Percentiles rank a stretch among this genome's conserved stretches.
phyloP scores from a whole-genome alignment of 371 early-diverging fungal species.

The Circinella umbellata region DNA sequence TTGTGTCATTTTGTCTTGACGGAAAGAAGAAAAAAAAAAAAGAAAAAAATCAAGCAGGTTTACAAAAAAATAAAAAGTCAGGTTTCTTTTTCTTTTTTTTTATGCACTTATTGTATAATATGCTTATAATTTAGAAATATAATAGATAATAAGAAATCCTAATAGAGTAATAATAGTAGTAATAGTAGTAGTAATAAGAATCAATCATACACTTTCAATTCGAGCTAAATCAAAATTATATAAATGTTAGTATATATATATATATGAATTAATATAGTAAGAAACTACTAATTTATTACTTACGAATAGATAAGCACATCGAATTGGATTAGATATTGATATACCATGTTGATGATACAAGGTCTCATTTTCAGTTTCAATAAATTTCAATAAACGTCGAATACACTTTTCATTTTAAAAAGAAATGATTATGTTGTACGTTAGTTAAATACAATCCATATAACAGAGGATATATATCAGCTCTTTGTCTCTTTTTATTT shows the following conservation, averaged over 20 bases:
- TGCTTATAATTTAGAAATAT: no score
- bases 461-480: no score
- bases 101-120: no score
- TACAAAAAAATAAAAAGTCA: background rate
- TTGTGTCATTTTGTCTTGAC: background rate
- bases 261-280: background rate
- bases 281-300: conserved; percentile 13
- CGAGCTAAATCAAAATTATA: background rate
- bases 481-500: no score
- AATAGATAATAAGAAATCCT: no score
- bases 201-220: conserved; percentile 6
- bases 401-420: conserved; percentile 31
- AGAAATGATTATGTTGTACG: background rate
- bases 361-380: conserved; percentile 44
- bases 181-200: background rate
- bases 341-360: conserved; percentile 38
- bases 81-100: background rate
- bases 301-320: conserved; percentile 55
- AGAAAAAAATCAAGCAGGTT: background rate
- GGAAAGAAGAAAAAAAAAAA: background rate
- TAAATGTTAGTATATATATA: background rate
- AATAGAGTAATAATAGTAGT: background rate
- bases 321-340: conserved; percentile 51
- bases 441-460: no score
- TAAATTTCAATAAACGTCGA: conserved; percentile 36